These are phyloP conservation scores for Candida sanyiensis DNA, from an alignment of 805 yeast genomes.

Conservation along the genomic window DNA sequence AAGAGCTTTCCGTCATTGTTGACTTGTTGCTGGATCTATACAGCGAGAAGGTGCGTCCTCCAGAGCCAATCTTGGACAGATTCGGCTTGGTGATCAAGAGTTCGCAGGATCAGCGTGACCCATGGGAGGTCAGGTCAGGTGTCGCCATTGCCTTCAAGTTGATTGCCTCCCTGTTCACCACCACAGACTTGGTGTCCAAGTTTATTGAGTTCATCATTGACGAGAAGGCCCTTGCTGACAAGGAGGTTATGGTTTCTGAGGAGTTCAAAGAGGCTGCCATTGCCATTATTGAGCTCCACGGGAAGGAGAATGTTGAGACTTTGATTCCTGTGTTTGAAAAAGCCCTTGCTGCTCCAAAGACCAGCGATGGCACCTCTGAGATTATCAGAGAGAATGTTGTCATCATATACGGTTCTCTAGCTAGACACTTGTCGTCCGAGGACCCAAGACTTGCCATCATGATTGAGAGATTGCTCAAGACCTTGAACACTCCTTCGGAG, in stretches of 20 bases:
- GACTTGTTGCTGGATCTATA: conserved; percentile 49
- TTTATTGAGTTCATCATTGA: conserved; percentile 61
- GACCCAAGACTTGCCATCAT: conserved; percentile 65
- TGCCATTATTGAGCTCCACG: conserved; percentile 59
- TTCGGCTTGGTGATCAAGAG: conserved; percentile 72
- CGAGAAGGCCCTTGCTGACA: conserved; percentile 68
- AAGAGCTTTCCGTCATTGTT: conserved; percentile 31
- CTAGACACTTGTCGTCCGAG: conserved; percentile 64
- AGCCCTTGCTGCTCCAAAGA: conserved; percentile 46
- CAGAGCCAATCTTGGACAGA: conserved; percentile 70
- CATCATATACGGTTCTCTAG: conserved; percentile 85
- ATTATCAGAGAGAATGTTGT: conserved; percentile 72
- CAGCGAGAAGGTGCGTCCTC: conserved; percentile 56
- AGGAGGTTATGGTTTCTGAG: conserved; percentile 63
- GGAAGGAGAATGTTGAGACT: conserved; percentile 59
- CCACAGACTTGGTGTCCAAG: conserved; percentile 37
- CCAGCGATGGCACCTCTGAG: conserved; percentile 47
- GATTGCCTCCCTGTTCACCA: conserved; percentile 39
- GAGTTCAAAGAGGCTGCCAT: conserved; percentile 90
- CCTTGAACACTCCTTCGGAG: conserved; percentile 84
- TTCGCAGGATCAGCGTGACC: conserved; percentile 56
- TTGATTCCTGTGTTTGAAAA: conserved; percentile 78
- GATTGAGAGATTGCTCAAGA: conserved; percentile 61
- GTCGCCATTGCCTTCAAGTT: conserved; percentile 62
- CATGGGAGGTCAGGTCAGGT: conserved; percentile 84